These are phyloP conservation scores for Poronia punctata DNA, from an alignment of 495 filamentous ascomycete species.

Conservation along the genomic window DNA sequence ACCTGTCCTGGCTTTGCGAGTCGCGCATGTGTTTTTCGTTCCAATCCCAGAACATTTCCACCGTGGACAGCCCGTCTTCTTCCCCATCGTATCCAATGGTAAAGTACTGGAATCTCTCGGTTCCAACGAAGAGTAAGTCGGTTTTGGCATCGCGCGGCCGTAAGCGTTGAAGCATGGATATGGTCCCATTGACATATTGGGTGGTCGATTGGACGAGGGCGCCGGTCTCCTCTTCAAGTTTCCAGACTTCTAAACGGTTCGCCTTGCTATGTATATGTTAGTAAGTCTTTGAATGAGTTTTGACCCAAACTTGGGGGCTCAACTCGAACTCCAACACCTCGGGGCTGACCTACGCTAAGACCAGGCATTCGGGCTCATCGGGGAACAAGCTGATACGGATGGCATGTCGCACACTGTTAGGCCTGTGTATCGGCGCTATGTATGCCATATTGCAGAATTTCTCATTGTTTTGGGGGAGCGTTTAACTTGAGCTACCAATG, in stretches of 20 bases:
- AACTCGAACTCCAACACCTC: too few species aligned
- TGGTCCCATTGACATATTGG: slow-evolving; percentile 68
- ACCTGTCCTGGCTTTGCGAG: slow-evolving; percentile 65
- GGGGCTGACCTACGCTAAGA: slow-evolving; percentile 67
- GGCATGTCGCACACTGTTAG: slow-evolving; percentile 84
- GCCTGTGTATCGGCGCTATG: slow-evolving; percentile 84
- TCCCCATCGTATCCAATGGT: slow-evolving; percentile 74
- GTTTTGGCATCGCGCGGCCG: slow-evolving; percentile 63
- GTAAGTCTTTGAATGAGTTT: slow-evolving; percentile 1
- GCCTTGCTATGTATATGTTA: slow-evolving; percentile 55
- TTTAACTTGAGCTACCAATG: not conserved
- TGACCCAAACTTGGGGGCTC: slow-evolving; percentile 5
- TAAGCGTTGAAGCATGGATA: slow-evolving; percentile 79
- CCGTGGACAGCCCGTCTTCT: slow-evolving; percentile 55
- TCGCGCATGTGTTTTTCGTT: slow-evolving; percentile 76
- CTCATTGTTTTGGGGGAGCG: slow-evolving; percentile 12
- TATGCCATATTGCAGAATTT: slow-evolving; percentile 66
- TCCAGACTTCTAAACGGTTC: slow-evolving; percentile 86
- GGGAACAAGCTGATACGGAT: slow-evolving; percentile 69
- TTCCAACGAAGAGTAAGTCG: slow-evolving; percentile 89
- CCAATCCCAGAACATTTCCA: slow-evolving; percentile 62
- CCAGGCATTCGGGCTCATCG: slow-evolving; percentile 68
- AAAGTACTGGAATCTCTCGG: slow-evolving; percentile 83
- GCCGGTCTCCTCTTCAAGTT: slow-evolving; percentile 27
- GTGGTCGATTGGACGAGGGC: slow-evolving; percentile 52